Conservation (phyloP, 1,139 yeast species). For the Candida labiduridarum region DNA sequence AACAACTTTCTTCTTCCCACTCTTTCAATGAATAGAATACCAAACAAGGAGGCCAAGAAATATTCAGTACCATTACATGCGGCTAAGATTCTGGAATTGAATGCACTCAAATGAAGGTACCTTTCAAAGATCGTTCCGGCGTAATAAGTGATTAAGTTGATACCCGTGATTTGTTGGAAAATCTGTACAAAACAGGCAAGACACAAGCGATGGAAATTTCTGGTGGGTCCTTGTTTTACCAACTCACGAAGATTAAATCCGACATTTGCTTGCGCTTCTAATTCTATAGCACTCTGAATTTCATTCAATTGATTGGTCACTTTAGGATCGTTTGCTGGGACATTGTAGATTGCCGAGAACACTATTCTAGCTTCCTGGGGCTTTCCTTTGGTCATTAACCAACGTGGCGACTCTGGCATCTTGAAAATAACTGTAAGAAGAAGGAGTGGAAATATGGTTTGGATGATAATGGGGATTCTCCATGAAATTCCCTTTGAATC, state of each 20-base stretch:
- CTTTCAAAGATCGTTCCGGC: conserved; percentile 50
- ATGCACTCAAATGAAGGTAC: conserved; percentile 42
- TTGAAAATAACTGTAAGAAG: conserved; percentile 30
- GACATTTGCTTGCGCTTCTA: conserved; percentile 27
- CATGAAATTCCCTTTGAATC: conserved; percentile 30
- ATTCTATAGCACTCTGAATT: conserved; percentile 30
- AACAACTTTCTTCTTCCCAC: conserved; percentile 57
- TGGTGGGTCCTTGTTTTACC: conserved; percentile 40
- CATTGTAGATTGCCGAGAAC: conserved; percentile 45
- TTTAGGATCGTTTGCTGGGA: conserved; percentile 28
- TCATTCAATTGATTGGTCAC: conserved; percentile 34
- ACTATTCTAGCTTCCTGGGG: conserved; percentile 52
- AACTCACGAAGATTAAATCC: conserved; percentile 28
- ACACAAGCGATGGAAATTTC: conserved; percentile 49
- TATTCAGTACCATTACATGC: conserved; percentile 42
- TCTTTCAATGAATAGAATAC: conserved; percentile 49
- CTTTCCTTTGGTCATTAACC: conserved; percentile 44
- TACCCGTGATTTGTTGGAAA: conserved; percentile 45
- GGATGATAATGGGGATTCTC: conserved; percentile 54
- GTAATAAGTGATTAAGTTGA: conserved; percentile 26
- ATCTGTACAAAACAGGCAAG: conserved; percentile 51
- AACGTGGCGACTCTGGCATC: conserved; percentile 56
- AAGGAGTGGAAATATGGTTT: conserved; percentile 36
- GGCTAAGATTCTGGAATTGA: conserved; percentile 38
- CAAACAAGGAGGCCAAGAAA: conserved; percentile 45